Conservation (phyloP, 352 stramenopile genomes). For the Globisporangium orthogonon region DNA sequence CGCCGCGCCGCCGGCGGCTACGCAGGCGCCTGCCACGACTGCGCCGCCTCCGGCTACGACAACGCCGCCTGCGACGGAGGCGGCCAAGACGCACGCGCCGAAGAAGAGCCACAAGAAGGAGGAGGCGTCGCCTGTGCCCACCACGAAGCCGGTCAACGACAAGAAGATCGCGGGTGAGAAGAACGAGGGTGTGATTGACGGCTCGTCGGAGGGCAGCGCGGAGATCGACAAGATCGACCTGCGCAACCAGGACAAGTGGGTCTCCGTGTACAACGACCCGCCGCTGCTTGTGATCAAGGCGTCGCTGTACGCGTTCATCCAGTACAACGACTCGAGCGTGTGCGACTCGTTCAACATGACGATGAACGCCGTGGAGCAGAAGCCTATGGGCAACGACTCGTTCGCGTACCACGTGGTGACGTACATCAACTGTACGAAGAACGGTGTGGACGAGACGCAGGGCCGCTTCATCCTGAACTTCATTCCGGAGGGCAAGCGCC, state of each 20-base stretch:
- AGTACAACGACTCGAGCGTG: conserved; percentile 78
- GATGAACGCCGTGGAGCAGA: conserved; percentile 79
- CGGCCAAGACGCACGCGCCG: conserved; percentile 9
- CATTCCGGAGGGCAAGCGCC: conserved; percentile 66
- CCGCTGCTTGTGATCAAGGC: conserved; percentile 78
- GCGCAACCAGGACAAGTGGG: conserved; percentile 61
- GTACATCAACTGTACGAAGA: conserved; percentile 83
- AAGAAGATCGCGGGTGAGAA: conserved; percentile 70
- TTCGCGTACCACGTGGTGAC: conserved; percentile 81
- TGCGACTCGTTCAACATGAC: conserved; percentile 87
- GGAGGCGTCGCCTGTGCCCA: neutral
- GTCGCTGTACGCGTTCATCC: conserved; percentile 81
- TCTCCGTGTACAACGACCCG: conserved; percentile 80
- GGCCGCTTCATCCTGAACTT: conserved; percentile 84
- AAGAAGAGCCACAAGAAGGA: conserved; percentile 35
- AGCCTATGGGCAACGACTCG: conserved; percentile 58
- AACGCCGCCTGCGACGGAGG: conserved; percentile 2
- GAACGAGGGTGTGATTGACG: conserved; percentile 74
- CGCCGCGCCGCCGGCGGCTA: conserved; percentile 5
- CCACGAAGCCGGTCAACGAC: conserved; percentile 29
- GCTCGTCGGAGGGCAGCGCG: conserved; percentile 64
- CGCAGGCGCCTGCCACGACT: conserved; percentile 7
- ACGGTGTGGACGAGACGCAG: conserved; percentile 62
- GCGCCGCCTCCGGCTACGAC: conserved; percentile 10
- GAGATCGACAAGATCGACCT: conserved; percentile 86